phyloP scores from a whole-genome alignment of 1,139 yeast genomes.

The Suhomyces coccinellae region DNA sequence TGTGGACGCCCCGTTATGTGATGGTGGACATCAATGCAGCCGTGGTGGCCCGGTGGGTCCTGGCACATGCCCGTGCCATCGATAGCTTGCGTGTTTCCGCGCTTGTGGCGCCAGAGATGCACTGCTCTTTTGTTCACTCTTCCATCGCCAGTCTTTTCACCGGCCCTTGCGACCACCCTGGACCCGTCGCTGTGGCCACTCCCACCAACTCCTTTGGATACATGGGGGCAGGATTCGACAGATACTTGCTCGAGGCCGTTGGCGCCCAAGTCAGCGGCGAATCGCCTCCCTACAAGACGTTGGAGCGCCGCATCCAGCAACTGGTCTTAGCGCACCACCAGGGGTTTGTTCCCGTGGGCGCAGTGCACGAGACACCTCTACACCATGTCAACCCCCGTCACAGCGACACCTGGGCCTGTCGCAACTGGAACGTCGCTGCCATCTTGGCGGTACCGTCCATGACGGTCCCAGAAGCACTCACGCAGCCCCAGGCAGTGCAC shows the following conservation, averaged over 20 bases:
- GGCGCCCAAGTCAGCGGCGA: conserved; percentile 2
- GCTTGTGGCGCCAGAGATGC: background rate
- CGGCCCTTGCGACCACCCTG: background rate
- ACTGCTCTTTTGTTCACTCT: background rate
- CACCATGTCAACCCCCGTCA: conserved; percentile 17
- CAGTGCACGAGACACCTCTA: conserved; percentile 17
- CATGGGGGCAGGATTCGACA: conserved; percentile 34
- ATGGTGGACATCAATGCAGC: background rate
- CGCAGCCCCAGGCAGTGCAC: background rate
- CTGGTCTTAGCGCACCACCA: conserved; percentile 14
- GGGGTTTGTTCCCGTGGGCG: conserved; percentile 24
- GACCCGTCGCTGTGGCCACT: conserved; percentile 12
- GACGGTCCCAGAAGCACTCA: conserved; percentile 18
- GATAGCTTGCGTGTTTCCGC: background rate
- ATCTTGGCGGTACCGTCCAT: conserved; percentile 15
- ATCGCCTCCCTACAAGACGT: conserved; percentile 10
- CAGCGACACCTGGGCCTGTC: conserved; percentile 2
- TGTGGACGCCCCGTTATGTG: background rate
- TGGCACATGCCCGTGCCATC: background rate
- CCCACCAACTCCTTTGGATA: conserved; percentile 29
- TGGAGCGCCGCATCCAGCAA: conserved; percentile 21
- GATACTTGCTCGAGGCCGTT: conserved; percentile 21
- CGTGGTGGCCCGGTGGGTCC: background rate
- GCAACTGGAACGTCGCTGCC: conserved; percentile 6
- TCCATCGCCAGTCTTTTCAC: background rate